Conservation (phyloP, 768 basidiomycete genomes). For the Symmetrospora coprosmae region DNA sequence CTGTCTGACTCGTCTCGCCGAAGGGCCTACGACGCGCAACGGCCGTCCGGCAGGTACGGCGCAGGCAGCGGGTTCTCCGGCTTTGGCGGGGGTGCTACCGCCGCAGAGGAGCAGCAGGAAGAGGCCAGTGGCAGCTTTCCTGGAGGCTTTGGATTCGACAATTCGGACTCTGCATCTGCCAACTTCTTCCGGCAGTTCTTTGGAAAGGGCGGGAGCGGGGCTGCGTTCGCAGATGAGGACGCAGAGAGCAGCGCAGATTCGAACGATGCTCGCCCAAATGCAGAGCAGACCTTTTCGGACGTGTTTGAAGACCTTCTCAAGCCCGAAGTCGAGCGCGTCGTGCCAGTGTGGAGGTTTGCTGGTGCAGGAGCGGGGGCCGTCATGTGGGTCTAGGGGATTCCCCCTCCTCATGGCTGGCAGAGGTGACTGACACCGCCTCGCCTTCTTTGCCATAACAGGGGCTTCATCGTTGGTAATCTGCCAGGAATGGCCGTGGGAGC, state of each 20-base stretch:
- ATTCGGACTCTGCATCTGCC: background rate
- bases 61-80: no score
- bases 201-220: background rate
- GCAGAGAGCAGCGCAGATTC: background rate
- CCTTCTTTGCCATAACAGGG: no score
- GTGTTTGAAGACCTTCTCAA: conserved; percentile 22
- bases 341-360: conserved; percentile 22
- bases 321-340: conserved; percentile 21
- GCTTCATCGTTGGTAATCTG: conserved; percentile 26
- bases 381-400: background rate
- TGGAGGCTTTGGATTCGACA: background rate
- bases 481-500: conserved; percentile 23
- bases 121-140: conserved; percentile 4
- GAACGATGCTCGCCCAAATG: background rate
- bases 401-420: background rate
- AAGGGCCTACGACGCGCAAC: conserved; percentile 20
- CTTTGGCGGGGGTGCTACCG: background rate
- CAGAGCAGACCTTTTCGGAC: conserved; percentile 16
- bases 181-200: conserved; percentile 18
- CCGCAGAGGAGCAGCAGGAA: background rate
- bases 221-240: background rate
- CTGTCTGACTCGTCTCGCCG: conserved; percentile 10
- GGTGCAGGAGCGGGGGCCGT: conserved; percentile 17
- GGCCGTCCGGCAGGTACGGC: no score
- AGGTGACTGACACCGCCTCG: background rate